Evolutionary conservation across 176 grass and related monocot species (phyloP).

Genomic region (Oryza longistaminata): DNA sequence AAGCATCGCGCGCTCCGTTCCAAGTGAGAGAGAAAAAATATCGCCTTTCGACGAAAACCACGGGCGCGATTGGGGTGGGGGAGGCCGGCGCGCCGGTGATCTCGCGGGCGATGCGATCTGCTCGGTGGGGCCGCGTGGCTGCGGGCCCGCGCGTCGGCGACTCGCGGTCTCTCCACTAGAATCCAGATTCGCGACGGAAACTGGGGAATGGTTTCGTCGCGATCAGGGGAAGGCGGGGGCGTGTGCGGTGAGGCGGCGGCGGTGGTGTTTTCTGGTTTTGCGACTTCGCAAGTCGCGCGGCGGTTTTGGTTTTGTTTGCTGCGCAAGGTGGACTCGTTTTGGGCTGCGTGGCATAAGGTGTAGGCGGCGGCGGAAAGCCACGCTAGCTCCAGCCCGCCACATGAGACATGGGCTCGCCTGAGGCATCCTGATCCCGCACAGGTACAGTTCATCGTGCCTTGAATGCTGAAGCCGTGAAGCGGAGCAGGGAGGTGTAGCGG

Average conservation of each 20-base stretch:
- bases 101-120: background rate
- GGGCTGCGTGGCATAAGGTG: background rate
- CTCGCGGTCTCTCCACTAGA: background rate
- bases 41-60: conserved; percentile 25
- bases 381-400: background rate
- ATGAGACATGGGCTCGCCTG: background rate
- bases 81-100: background rate
- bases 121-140: background rate
- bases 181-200: background rate
- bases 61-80: background rate
- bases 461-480: too few species aligned
- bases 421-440: background rate
- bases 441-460: too few species aligned
- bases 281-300: conserved; percentile 30
- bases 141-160: background rate
- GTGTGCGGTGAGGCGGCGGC: background rate
- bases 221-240: background rate
- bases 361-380: background rate
- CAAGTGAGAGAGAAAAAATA: background rate
- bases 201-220: background rate
- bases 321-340: background rate
- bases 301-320: conserved; percentile 38
- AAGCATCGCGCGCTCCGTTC: background rate
- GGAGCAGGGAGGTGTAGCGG: too few species aligned
- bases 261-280: conserved; percentile 36